Percentiles rank a stretch among this genome's conserved stretches.
Evolutionary conservation across 192 early-diverging fungal species (phyloP).

Genomic region (Rhizophlyctis rosea): DNA sequence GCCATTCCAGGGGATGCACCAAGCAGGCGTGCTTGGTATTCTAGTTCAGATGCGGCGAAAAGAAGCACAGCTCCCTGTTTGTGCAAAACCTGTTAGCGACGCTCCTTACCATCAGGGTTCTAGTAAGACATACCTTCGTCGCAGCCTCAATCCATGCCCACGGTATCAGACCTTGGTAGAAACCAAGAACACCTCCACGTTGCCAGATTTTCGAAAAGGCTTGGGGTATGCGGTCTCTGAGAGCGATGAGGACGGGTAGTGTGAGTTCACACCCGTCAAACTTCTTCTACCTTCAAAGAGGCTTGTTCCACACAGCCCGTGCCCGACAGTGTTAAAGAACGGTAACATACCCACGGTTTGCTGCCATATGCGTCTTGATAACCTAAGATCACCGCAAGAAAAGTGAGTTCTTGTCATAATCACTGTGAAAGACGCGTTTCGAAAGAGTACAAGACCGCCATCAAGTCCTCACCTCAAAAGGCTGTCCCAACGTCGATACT

Average conservation of each 20-base stretch:
- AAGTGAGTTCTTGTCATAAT: no score
- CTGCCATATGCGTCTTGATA: conserved; percentile 89
- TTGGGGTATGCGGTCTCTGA: conserved; percentile 67
- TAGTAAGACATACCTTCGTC: conserved; percentile 44
- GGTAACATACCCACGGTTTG: conserved; percentile 22
- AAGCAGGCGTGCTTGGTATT: conserved; percentile 49
- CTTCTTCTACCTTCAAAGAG: no score
- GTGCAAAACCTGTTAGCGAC: neutral
- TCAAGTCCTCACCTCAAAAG: conserved; percentile 70
- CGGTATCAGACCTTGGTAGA: conserved; percentile 89
- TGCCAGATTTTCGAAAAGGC: conserved; percentile 72
- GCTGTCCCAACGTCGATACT: conserved; percentile 87
- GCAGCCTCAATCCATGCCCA: conserved; percentile 71
- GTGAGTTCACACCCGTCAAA: no score
- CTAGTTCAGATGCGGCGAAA: conserved; percentile 68
- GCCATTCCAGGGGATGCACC: conserved; percentile 43
- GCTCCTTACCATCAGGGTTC: neutral
- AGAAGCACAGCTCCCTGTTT: conserved; percentile 62
- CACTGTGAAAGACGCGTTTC: neutral
- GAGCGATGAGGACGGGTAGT: no score
- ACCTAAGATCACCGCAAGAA: conserved; percentile 73
- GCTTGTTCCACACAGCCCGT: no score
- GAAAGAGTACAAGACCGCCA: neutral
- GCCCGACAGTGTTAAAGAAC: neutral
- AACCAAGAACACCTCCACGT: conserved; percentile 84